Base-by-base conservation (phyloP, 805 yeast species). In the Pichia cabralensis region DNA sequence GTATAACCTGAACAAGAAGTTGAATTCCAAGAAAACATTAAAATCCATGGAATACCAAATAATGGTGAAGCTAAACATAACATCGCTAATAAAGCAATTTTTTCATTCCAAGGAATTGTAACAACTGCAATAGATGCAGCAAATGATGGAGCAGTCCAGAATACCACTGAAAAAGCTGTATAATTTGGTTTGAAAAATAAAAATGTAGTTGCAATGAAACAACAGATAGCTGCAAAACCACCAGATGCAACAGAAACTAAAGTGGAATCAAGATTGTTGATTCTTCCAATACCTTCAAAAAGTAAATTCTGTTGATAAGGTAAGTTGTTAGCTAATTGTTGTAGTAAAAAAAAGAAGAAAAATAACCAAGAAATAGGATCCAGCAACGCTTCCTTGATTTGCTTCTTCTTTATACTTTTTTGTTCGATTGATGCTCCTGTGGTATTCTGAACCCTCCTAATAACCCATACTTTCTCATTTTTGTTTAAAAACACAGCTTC, bases 161-260 rank as follows among this genome's bases (percentile, higher is more conserved):
- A 41, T 7, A 46, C 43, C 17, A 45, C 48, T 6, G 45, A 38
- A 18, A 39, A 58, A n/a, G 32, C 36, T 11, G 67, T 57, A 10
- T 54, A 58, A 44, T 63, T 55, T 17, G 61, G 61, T 29, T 50
- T 47, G 26, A 40, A 49, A 28, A 56, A 44, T 21, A 67, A 39
- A 10, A 58, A 32, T 15, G 48, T 39, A 3, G 69, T 61, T 2
- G 67, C 62, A 25, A 64, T 32, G 4, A 67, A 41, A 40, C 64
- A 53, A 38, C 60, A 60, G n/a, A 62, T 33, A 8, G 60, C 61
- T 8, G 68, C 64, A 41, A 60, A 71, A 1, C 74, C 74, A 42
- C 72, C 68, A 26, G 68, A 56, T 0, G 75, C 78, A 29, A 68
- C 75, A 10, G 71, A 61, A 5, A 71, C 74, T 28, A 72, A 55